Percentiles rank a stretch among this genome's conserved stretches.
Conservation (phyloP, 2,329 filamentous ascomycete genomes). For the Scytalidium sp. region DNA sequence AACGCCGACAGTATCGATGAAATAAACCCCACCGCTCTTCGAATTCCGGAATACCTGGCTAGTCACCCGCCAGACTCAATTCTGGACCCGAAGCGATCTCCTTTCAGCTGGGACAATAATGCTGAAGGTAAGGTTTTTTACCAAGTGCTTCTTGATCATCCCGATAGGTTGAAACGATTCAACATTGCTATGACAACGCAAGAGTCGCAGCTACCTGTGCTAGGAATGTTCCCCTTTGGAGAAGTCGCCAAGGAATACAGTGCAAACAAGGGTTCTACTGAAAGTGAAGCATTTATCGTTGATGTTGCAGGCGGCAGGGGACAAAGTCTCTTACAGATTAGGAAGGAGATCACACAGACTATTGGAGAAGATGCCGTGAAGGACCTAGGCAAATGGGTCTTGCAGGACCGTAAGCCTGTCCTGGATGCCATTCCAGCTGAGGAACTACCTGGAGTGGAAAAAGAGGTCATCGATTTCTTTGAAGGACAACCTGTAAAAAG, state of each 20-base stretch:
- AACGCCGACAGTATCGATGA: constrained; percentile 14
- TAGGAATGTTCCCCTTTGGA: constrained; percentile 6
- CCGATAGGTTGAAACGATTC: constrained; percentile 19
- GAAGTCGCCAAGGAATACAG: constrained; percentile 5
- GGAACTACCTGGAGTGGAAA: constrained; percentile 4
- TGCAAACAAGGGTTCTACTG: not conserved
- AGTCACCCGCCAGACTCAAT: constrained; percentile 15
- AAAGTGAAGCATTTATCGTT: constrained; percentile 11
- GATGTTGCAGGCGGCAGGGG: constrained; percentile 20
- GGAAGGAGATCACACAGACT: constrained; percentile 8
- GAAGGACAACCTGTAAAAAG: constrained; percentile 5
- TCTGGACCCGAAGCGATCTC: constrained; percentile 10
- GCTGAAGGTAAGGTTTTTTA: constrained; percentile 21
- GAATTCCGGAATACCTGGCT: constrained; percentile 20
- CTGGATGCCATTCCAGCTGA: constrained; percentile 5
- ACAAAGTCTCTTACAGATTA: constrained; percentile 16
- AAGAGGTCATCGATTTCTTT: constrained; percentile 9
- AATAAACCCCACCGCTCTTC: constrained; percentile 17
- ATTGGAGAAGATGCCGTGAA: not conserved
- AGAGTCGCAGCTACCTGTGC: constrained; percentile 5
- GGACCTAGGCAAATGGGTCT: constrained; percentile 3
- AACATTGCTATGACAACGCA: constrained; percentile 13
- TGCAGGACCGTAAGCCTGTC: constrained; percentile 14
- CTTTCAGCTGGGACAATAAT: constrained; percentile 19
- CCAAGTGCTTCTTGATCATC: constrained; percentile 20